Base-by-base conservation (phyloP, 2,329 filamentous ascomycete genomes). In the Karstenula rhodostoma region DNA sequence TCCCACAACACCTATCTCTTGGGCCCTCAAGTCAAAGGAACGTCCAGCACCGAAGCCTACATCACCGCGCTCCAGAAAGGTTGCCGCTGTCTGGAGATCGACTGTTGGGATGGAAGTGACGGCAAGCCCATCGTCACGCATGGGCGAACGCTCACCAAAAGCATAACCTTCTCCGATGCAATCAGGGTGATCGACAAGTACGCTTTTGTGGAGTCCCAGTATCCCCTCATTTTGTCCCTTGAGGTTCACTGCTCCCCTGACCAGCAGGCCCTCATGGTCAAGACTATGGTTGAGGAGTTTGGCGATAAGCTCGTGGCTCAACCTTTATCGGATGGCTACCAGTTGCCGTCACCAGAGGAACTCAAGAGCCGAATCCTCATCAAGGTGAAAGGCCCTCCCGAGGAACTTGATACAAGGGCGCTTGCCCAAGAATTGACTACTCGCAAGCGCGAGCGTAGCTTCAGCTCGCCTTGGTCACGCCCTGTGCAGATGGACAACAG, bases 1-100 rank as follows among this genome's bases (percentile, higher is more conserved):
- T 98, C 95, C 1, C 95, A 99, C 83, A 99, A 99, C 79, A 99
- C 95, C 0, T 99, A 99, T 73, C 88, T 99, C 0, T 84, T 96
- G 4, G 95, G 95, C 15, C 89, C 94, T 56, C 95, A 99, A 77
- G 89, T 98, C 2, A 90, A 89, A 12, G 94, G 94, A 29, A 87
- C 91, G 47, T 97, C 95, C 1, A 98, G 94, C 73, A 91, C 96
- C 2, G 95, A 99, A 77, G 93, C 93, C 46, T 99, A 99, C 79
- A 96, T 98, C 69, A 89, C 89, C 9, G 92, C 94, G 3, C 85
- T 99, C 7, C 89, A 92, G 64, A 90, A 92, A 61, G 94, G 94
- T 9, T 99, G 95, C 76, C 91, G 95, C 52, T 98, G 95, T 77
- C 90, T 99, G 48, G 95, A 99, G 79, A 93, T 99, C 55, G 95